phyloP scores from a whole-genome alignment of 2,329 filamentous ascomycete species.

The Dendryphion nanum region DNA sequence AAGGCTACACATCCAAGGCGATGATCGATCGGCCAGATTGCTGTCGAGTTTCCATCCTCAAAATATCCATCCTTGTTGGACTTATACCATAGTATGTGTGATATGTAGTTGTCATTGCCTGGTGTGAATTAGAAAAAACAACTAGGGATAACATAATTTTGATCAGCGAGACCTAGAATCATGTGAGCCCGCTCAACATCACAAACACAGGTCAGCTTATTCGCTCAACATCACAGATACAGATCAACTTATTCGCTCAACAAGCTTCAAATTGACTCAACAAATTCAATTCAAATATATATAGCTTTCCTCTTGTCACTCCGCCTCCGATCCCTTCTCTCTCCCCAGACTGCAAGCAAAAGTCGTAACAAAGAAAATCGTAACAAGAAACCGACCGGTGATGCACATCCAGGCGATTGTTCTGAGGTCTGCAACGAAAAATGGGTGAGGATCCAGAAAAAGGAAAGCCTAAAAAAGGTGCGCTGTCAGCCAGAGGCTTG shows the following conservation, averaged over 20 bases:
- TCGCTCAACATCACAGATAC: too few species aligned
- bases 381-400: not conserved
- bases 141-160: not conserved
- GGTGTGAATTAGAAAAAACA: not conserved
- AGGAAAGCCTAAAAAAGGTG: not conserved
- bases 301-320: not conserved
- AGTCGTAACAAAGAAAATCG: not conserved
- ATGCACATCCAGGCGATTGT: not conserved
- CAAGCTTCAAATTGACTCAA: not conserved
- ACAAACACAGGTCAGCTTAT: too few species aligned
- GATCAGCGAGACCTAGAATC: not conserved
- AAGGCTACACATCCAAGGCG: constrained; percentile 54
- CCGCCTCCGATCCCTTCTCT: not conserved
- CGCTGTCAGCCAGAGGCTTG: not conserved
- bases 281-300: not conserved
- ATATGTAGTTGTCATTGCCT: not conserved
- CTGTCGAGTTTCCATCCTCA: constrained; percentile 52
- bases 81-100: not conserved
- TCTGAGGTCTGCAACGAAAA: not conserved
- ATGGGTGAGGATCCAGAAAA: not conserved
- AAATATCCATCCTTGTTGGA: not conserved
- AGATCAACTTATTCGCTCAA: too few species aligned
- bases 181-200: not conserved
- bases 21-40: constrained; percentile 55
- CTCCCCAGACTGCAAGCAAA: not conserved